Base-by-base conservation (phyloP, 495 filamentous ascomycete species). In the Bryoglossum gracile region DNA sequence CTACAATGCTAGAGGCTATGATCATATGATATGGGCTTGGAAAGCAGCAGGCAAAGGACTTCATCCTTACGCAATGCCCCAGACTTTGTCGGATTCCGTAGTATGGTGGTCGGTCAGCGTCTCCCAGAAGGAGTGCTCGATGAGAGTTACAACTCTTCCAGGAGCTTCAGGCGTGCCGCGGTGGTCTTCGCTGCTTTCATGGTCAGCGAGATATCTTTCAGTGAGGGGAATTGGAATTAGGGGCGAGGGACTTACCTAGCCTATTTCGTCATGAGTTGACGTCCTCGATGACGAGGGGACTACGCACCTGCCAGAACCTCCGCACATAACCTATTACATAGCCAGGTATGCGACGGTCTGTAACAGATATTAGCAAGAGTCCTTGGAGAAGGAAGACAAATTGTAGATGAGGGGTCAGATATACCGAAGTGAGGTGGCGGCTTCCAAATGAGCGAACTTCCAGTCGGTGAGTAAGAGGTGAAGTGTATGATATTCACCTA, bases 361-460 rank as follows among this genome's bases (percentile, higher is more conserved):
- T 43, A 13, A 19, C n/a, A n/a, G 28, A 16, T 46, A 33, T 36
- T 35, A 25, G 13, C 8, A 2, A 8, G n/a, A 37, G 28, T 11
- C 13, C 11, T 43, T 19, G 21, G 11, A n/a, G 11, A 32, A 36
- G 30, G 30, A 51, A 19, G 23, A 16, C 6, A 14, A 4, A 19
- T n/a, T 47, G 30, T 44, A 8, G 25, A 66, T n/a, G n/a, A n/a
- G n/a, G n/a, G n/a, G n/a, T n/a, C n/a, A n/a, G n/a, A n/a, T 72
- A 46, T 81, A 96, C 92, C 91, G 64, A 82, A 95, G 62, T 95
- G 86, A 42, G 94, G 92, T 40, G 92, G 94, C 19, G 92, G 91
- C 63, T 98, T 98, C 91, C 91, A 98, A 49, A 98, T 97, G 64
- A 98, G 71, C 52, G 88, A 94, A 66, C 91, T 97, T 49, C 23